Evolutionary conservation across 805 yeast genomes (phyloP).

Genomic region (Candida ficus): DNA sequence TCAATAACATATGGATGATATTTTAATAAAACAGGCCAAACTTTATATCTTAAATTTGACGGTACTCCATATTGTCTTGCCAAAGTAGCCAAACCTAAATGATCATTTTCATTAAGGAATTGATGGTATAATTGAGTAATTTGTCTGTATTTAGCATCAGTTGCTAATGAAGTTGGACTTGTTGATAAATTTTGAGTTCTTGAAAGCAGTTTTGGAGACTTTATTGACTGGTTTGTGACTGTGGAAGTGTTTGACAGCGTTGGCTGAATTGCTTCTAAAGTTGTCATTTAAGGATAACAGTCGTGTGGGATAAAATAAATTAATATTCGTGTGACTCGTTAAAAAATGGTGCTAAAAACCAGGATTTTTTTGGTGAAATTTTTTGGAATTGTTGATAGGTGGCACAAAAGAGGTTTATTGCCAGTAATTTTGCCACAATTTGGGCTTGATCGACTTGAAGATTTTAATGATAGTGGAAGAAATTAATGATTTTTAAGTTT

Average conservation of each 20-base stretch:
- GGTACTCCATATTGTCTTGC: slow-evolving; percentile 87
- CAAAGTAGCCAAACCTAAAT: slow-evolving; percentile 68
- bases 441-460: no score
- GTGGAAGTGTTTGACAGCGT: slow-evolving; percentile 19
- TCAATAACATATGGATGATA: slow-evolving; percentile 80
- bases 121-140: slow-evolving; percentile 46
- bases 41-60: slow-evolving; percentile 65
- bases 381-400: not conserved
- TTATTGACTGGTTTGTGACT: not conserved
- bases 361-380: no score
- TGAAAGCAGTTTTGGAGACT: slow-evolving; percentile 1
- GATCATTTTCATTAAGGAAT: slow-evolving; percentile 55
- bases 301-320: slow-evolving; percentile 6
- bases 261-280: slow-evolving; percentile 14
- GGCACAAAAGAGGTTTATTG: no score
- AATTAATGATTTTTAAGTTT: no score
- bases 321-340: slow-evolving; percentile 9
- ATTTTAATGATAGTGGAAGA: no score
- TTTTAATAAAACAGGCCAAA: slow-evolving; percentile 81
- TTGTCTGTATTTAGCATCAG: not conserved
- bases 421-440: no score
- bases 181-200: slow-evolving; percentile 4
- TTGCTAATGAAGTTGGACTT: slow-evolving; percentile 10
- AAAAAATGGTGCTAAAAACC: not conserved
- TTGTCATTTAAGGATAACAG: slow-evolving; percentile 3